Evolutionary conservation across 495 filamentous ascomycete species (phyloP).

Genomic region (Xylona heveae): DNA sequence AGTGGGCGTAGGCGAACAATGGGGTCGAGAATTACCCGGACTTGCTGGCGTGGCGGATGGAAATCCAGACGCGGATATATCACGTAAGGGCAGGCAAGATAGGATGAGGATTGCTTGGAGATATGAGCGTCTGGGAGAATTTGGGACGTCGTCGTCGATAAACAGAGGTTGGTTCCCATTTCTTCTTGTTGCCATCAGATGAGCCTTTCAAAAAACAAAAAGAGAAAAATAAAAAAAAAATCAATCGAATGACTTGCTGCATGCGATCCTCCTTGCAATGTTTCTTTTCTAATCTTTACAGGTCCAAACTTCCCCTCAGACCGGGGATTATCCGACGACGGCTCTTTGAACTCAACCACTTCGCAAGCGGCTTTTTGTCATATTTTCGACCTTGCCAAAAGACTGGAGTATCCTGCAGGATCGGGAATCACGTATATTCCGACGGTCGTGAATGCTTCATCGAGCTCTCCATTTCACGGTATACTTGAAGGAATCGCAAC

Average conservation of each 20-base stretch:
- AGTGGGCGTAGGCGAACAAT: slow-evolving; percentile 54
- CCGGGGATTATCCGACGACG: slow-evolving; percentile 2
- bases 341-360: slow-evolving; percentile 1
- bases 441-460: slow-evolving; percentile 22
- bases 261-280: not conserved
- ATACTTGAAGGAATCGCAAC: slow-evolving; percentile 39
- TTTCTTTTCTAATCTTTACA: slow-evolving; percentile 7
- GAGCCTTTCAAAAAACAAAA: too few relatives aligned
- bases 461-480: slow-evolving; percentile 36
- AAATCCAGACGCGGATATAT: slow-evolving; percentile 18
- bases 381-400: slow-evolving; percentile 75
- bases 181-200: too few relatives aligned
- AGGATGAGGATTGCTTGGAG: slow-evolving; percentile 99
- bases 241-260: too few relatives aligned
- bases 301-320: slow-evolving; percentile 9
- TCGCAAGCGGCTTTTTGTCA: slow-evolving; percentile 48
- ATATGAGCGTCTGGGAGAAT: slow-evolving; percentile 68
- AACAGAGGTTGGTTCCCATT: slow-evolving; percentile 24
- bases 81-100: slow-evolving; percentile 30
- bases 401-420: slow-evolving; percentile 36
- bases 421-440: slow-evolving; percentile 36
- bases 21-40: slow-evolving; percentile 68
- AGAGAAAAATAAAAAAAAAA: too few relatives aligned
- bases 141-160: slow-evolving; percentile 27
- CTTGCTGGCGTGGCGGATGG: slow-evolving; percentile 28